These are phyloP conservation scores for Cercophora samala DNA, from an alignment of 495 filamentous ascomycete genomes.

Conservation along the genomic window DNA sequence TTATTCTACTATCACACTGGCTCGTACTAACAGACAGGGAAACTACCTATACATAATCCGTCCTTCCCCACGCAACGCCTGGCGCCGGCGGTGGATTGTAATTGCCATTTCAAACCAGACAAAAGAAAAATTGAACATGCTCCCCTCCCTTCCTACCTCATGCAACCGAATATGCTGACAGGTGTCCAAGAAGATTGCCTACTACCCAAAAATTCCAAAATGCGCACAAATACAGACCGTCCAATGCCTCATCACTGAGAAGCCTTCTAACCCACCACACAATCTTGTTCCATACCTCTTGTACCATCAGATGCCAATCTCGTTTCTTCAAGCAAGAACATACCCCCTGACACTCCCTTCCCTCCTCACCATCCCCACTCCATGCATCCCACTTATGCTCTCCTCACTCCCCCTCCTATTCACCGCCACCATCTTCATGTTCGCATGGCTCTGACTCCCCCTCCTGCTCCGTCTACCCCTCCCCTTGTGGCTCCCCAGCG, in stretches of 20 bases:
- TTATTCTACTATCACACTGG: background rate
- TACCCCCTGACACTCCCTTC: background rate
- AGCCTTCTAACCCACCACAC: background rate
- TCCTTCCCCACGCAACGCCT: background rate
- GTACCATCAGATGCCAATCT: too few species aligned
- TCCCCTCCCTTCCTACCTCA: background rate
- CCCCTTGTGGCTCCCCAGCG: background rate
- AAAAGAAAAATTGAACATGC: background rate
- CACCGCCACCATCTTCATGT: background rate
- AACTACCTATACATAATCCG: background rate
- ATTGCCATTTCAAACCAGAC: background rate
- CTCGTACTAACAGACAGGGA: background rate
- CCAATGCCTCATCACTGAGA: background rate
- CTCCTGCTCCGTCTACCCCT: conserved; percentile 9
- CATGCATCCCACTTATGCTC: background rate
- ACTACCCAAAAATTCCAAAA: background rate
- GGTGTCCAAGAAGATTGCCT: background rate
- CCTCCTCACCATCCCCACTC: background rate
- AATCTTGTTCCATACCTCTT: background rate
- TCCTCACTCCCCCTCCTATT: background rate
- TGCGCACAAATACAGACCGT: background rate
- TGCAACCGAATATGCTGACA: background rate
- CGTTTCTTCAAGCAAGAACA: background rate
- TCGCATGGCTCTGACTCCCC: background rate
- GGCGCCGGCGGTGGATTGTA: background rate